A percentile compares a stretch with the other conserved stretches of the same genome.
Conservation (phyloP, 257 asterid genomes). For the Solanum boliviense region DNA sequence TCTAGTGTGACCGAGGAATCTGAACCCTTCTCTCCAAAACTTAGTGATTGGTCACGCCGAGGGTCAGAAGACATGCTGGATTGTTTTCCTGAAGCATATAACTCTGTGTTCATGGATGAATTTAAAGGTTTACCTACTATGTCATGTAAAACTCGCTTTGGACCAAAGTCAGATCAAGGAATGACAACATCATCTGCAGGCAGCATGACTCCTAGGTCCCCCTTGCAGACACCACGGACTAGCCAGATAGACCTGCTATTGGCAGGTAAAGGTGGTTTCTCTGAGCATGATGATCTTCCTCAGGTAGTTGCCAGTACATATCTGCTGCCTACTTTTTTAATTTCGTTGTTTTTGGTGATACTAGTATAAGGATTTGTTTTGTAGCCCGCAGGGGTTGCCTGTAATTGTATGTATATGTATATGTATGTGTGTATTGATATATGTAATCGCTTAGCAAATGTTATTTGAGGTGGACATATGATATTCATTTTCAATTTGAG, state of each 20-base stretch:
- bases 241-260: constrained; percentile 83
- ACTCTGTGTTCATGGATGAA: constrained; percentile 64
- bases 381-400: background rate
- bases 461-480: background rate
- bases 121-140: constrained; percentile 67
- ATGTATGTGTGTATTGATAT: background rate
- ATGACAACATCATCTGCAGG: constrained; percentile 99
- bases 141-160: constrained; percentile 89
- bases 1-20: constrained; percentile 80
- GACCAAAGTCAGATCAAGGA: constrained; percentile 96
- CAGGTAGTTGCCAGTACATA: constrained; percentile 48
- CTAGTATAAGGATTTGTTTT: background rate
- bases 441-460: background rate
- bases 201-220: constrained; percentile 97
- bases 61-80: constrained; percentile 98
- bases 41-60: constrained; percentile 94
- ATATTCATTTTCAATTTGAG: background rate
- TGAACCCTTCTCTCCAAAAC: constrained; percentile 87
- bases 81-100: constrained; percentile 78
- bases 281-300: constrained; percentile 90
- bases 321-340: background rate
- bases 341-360: background rate
- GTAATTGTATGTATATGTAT: background rate
- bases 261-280: constrained; percentile 79
- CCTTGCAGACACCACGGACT: constrained; percentile 72